Base-by-base conservation (phyloP, 2,329 filamentous ascomycete species). In the Apiospora rasikravindrae region DNA sequence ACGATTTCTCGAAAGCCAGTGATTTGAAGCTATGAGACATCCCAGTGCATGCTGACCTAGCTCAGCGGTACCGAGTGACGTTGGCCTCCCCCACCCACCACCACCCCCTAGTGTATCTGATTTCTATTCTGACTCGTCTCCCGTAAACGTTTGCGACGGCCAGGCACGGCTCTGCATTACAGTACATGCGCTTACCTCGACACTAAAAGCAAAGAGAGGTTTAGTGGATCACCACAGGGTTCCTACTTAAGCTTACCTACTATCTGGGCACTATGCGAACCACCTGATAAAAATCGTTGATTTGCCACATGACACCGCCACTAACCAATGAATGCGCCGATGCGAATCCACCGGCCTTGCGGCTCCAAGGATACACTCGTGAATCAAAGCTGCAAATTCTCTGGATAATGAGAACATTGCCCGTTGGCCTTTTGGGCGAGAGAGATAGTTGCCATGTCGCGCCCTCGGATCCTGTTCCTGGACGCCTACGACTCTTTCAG, bases 401-500 rank as follows among this genome's bases (percentile, higher is more conserved):
- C 22, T 40, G 29, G 19, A 64, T 64, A 13, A 40, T 40, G 57
- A 68, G 11, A 22, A 47, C 11, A 29, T 68, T 22, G 22, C 24
- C n/a, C n/a, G 2, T 22, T 22, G 40, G 42, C 45, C 40, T 68
- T 37, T n/a, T 68, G n/a, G 45, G 67, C 69, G 40, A 33, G 45
- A 53, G 70, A 64, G 26, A 61, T 24, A 53, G 29, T 19, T 22
- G 57, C 24, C 29, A 82, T 82, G 81, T 74, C 72, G 69, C 77
- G 77, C 57, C 79, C 80, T 74, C 85, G 85, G 73, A 92, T 98
- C 74, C 89, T 98, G 74, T 98, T 97, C 83, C 87, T 99, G 76
- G 96, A 98, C 82, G 95, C 96, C 74, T 97, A 97, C 83, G 96
- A 99, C 84, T 98, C 95, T 57, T 99, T 98, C 83, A 94, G 95